A percentile compares a stretch with the other conserved stretches of the same genome.
Conservation (phyloP, 805 yeast species). For the Candida pseudofarinosa region DNA sequence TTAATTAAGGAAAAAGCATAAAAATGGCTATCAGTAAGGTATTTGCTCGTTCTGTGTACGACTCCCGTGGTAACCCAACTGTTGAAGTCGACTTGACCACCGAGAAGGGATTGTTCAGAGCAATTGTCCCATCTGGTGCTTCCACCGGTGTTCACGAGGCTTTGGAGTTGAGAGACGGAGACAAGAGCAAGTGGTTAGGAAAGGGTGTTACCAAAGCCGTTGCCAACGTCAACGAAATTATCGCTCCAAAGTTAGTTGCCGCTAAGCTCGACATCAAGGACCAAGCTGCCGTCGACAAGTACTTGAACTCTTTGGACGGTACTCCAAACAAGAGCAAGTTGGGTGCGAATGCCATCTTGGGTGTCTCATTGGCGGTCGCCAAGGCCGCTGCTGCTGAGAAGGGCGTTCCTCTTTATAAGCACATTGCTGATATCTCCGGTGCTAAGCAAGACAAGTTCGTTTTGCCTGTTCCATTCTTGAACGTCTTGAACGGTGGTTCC, state of each 20-base stretch:
- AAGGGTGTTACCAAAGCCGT: constrained; percentile 98
- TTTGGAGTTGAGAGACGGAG: constrained; percentile 96
- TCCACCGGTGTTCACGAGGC: constrained; percentile 99
- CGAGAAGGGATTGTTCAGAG: constrained; percentile 88
- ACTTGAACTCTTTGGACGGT: constrained; percentile 86
- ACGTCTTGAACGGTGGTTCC: constrained; percentile 98
- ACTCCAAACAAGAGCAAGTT: constrained; percentile 95
- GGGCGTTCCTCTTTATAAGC: constrained; percentile 88
- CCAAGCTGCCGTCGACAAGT: constrained; percentile 84
- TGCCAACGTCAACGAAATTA: constrained; percentile 88
- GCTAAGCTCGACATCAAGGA: constrained; percentile 79
- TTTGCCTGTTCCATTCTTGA: constrained; percentile 98
- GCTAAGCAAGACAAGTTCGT: constrained; percentile 78
- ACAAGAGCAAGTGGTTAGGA: constrained; percentile 96
- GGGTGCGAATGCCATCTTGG: constrained; percentile 98
- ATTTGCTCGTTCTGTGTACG: constrained; percentile 96
- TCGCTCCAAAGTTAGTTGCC: constrained; percentile 89
- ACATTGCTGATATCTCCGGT: constrained; percentile 76
- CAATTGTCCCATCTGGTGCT: constrained; percentile 99
- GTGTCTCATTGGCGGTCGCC: constrained; percentile 96
- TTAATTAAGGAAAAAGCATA: not conserved
- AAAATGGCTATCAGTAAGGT: constrained; percentile 82
- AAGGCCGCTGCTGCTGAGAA: constrained; percentile 98
- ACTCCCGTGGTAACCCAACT: constrained; percentile 99
- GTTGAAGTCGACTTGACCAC: constrained; percentile 97